A percentile compares a stretch with the other conserved stretches of the same genome.
phyloP scores from a whole-genome alignment of 352 stramenopile species.

The Globisporangium spiculum region DNA sequence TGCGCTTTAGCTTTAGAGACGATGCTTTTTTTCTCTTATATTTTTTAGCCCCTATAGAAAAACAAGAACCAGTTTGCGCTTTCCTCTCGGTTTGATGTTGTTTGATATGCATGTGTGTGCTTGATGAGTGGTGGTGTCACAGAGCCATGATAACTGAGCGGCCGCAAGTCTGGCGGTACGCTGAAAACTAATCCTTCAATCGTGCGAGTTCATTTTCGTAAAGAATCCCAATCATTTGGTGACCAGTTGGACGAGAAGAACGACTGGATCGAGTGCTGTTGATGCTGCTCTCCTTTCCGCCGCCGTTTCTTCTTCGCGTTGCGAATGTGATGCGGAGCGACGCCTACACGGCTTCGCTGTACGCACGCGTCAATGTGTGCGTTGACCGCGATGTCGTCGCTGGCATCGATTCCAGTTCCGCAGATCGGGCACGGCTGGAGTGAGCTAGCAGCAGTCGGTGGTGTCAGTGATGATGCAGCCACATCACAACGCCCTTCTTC shows the following conservation, averaged over 20 bases:
- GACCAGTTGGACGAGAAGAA: slow-evolving; percentile 9
- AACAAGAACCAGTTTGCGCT: slow-evolving; percentile 8
- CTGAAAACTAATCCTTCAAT: too few species aligned
- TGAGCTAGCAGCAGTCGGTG: neutral
- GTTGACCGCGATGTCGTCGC: slow-evolving; percentile 21
- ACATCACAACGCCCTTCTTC: neutral
- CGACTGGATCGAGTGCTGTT: slow-evolving; percentile 19
- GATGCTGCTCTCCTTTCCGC: slow-evolving; percentile 6
- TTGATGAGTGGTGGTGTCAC: too few species aligned
- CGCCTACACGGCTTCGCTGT: neutral
- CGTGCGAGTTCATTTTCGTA: neutral
- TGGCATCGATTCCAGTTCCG: slow-evolving; percentile 15
- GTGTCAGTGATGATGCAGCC: neutral
- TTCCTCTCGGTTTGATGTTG: neutral
- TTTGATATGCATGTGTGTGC: too few species aligned
- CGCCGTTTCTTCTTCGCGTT: slow-evolving; percentile 1
- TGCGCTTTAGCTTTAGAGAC: slow-evolving; percentile 1
- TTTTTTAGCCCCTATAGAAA: slow-evolving; percentile 39
- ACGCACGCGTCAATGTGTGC: slow-evolving; percentile 26
- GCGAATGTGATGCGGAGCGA: neutral
- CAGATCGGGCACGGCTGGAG: slow-evolving; percentile 26
- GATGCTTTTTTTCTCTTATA: slow-evolving; percentile 23
- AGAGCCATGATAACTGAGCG: too few species aligned
- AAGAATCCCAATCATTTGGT: neutral
- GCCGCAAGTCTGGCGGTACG: too few species aligned